These are phyloP conservation scores for Ormosia semicastrata DNA, from an alignment of 306 rosid species.

Conservation along the genomic window DNA sequence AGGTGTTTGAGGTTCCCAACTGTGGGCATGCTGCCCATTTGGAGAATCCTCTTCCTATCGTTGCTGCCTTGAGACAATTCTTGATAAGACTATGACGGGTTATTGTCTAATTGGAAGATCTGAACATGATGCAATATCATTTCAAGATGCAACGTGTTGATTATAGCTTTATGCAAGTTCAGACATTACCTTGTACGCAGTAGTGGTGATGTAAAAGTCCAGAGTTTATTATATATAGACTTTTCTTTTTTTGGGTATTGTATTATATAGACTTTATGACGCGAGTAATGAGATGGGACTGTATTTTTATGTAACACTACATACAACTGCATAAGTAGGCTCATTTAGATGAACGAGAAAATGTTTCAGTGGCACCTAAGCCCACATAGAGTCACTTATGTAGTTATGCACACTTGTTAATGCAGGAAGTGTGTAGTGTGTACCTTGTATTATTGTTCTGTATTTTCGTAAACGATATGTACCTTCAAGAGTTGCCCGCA, in stretches of 20 bases:
- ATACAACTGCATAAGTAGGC: not conserved
- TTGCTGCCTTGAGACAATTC: conserved; percentile 62
- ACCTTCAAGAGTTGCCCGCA: too few species aligned
- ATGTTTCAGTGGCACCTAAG: not conserved
- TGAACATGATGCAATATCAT: not conserved
- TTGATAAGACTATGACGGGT: conserved; percentile 28
- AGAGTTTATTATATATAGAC: not conserved
- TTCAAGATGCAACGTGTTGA: not conserved
- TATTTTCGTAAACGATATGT: too few species aligned
- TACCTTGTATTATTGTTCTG: too few species aligned
- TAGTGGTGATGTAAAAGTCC: too few species aligned
- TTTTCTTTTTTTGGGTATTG: too few species aligned
- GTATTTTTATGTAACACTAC: not conserved
- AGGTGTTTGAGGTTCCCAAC: conserved; percentile 65
- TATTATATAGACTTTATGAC: not conserved
- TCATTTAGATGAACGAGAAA: not conserved
- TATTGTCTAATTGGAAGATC: conserved; percentile 4
- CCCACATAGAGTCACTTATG: not conserved
- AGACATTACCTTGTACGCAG: not conserved
- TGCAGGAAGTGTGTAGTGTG: too few species aligned
- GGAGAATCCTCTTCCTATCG: conserved; percentile 81
- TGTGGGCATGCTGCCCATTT: conserved; percentile 89
- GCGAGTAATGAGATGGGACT: not conserved
- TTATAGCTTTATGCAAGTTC: not conserved
- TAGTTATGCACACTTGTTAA: too few species aligned